These are phyloP conservation scores for Alternaria angustiovoidea DNA, from an alignment of 2,329 filamentous ascomycete genomes.

Conservation along the genomic window DNA sequence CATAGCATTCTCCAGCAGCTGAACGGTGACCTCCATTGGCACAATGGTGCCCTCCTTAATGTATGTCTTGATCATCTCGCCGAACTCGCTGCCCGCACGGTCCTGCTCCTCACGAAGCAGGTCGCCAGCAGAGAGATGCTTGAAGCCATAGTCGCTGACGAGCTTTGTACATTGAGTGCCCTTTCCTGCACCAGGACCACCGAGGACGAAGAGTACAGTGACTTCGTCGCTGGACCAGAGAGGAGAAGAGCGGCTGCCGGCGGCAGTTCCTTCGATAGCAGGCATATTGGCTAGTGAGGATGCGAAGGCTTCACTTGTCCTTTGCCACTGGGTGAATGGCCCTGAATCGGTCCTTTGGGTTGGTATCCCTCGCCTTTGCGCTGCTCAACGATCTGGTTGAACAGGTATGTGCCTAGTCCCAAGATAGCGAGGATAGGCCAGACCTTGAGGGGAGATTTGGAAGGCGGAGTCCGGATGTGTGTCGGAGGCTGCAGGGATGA, in stretches of 20 bases:
- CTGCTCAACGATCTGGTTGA: conserved; percentile 57
- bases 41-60: conserved; percentile 96
- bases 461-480: conserved; percentile 43
- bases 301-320: conserved; percentile 28
- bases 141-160: conserved; percentile 87
- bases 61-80: conserved; percentile 88
- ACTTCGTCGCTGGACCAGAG: conserved; percentile 79
- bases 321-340: conserved; percentile 43
- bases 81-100: conserved; percentile 84
- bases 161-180: conserved; percentile 94
- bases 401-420: conserved; percentile 54
- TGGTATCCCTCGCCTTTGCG: conserved; percentile 50
- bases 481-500: conserved; percentile 26
- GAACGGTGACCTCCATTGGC: conserved; percentile 97
- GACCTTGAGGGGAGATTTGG: conserved; percentile 52
- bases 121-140: conserved; percentile 91
- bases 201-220: conserved; percentile 95
- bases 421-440: conserved; percentile 60
- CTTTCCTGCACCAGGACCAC: conserved; percentile 94
- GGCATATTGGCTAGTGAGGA: conserved; percentile 50
- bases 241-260: conserved; percentile 63
- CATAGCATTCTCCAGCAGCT: conserved; percentile 95
- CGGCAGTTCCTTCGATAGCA: conserved; percentile 51
- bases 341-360: conserved; percentile 38
- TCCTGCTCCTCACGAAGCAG: conserved; percentile 93